A percentile compares a stretch with the other conserved stretches of the same genome.
Evolutionary conservation across 371 early-diverging fungal species (phyloP).

Genomic region (Mortierella sp.): DNA sequence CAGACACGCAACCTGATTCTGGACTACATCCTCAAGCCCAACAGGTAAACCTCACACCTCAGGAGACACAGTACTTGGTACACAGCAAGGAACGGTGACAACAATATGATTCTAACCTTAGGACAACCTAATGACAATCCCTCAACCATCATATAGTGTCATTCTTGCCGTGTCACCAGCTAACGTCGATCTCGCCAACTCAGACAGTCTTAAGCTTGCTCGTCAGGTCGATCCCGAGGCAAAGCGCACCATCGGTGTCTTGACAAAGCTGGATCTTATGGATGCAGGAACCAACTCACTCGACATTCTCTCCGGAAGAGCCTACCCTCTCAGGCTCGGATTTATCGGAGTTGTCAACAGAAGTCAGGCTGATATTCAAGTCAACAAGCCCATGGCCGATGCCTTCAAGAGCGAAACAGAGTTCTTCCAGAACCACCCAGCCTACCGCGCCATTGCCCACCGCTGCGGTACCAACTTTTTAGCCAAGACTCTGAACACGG

Average conservation of each 20-base stretch:
- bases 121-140: neutral
- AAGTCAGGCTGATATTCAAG: constrained; percentile 90
- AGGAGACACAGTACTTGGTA: neutral
- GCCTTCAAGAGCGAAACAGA: constrained; percentile 82
- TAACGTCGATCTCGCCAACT: constrained; percentile 93
- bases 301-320: constrained; percentile 87
- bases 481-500: constrained; percentile 82
- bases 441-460: constrained; percentile 83
- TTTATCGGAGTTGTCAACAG: constrained; percentile 94
- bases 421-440: constrained; percentile 87
- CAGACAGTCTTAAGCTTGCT: constrained; percentile 94
- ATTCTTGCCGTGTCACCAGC: constrained; percentile 97
- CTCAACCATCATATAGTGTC: constrained; percentile 66
- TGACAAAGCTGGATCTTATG: constrained; percentile 97
- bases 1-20: constrained; percentile 88
- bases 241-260: constrained; percentile 90
- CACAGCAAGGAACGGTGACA: neutral
- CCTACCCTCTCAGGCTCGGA: constrained; percentile 89
- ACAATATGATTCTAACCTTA: neutral
- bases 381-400: constrained; percentile 83
- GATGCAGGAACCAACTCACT: constrained; percentile 94
- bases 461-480: constrained; percentile 91
- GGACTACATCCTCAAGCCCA: constrained; percentile 90
- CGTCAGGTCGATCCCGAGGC: constrained; percentile 93
- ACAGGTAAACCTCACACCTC: constrained; percentile 65